These are phyloP conservation scores for Alternaria rosae DNA, from an alignment of 2,329 filamentous ascomycete species.

Conservation along the genomic window DNA sequence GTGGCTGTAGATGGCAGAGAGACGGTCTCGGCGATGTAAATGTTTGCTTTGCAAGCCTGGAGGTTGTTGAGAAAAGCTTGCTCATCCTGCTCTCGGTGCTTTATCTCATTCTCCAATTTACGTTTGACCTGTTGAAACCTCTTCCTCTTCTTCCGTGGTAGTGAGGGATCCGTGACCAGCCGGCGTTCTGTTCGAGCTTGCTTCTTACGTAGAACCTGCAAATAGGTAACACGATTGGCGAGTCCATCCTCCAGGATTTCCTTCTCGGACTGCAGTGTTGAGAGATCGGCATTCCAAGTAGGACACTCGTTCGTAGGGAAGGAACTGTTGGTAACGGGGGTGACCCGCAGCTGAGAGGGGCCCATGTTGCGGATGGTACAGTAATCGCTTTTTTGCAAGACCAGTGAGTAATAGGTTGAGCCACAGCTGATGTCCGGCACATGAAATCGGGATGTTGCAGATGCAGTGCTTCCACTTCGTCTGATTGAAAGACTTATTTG, in stretches of 20 bases:
- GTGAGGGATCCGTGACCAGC: conserved; percentile 19
- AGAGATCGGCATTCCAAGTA: conserved; percentile 6
- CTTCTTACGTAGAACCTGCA: conserved; percentile 43
- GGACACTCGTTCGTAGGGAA: not conserved
- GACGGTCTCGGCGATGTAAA: conserved; percentile 33
- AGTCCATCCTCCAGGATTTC: conserved; percentile 36
- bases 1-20: conserved; percentile 18
- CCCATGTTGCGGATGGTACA: not conserved
- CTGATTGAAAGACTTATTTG: not conserved
- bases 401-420: not conserved
- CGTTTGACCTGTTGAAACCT: conserved; percentile 38
- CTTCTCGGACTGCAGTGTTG: conserved; percentile 31
- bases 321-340: not conserved
- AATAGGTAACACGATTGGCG: conserved; percentile 41
- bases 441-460: not conserved
- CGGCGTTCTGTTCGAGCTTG: conserved; percentile 35
- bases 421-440: not conserved
- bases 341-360: not conserved
- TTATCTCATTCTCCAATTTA: conserved; percentile 41
- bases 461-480: not conserved
- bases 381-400: too few species aligned
- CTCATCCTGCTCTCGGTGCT: conserved; percentile 42
- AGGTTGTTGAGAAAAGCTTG: conserved; percentile 40
- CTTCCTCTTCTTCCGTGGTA: conserved; percentile 39
- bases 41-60: conserved; percentile 42